Percentiles rank a stretch among this genome's conserved stretches.
phyloP scores from a whole-genome alignment of 805 yeast genomes.

The Cyberlindnera veronae region DNA sequence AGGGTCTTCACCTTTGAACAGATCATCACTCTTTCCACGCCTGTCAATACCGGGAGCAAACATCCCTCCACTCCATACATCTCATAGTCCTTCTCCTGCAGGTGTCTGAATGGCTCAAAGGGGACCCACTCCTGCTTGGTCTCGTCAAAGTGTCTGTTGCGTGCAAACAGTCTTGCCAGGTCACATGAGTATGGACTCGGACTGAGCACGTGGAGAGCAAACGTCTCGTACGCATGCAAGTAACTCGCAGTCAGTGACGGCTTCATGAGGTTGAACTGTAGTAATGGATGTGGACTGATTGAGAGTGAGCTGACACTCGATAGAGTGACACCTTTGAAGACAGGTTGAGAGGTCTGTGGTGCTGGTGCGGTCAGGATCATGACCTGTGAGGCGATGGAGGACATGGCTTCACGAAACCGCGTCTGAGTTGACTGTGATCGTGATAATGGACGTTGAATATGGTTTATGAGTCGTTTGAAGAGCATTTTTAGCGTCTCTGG shows the following conservation, averaged over 20 bases:
- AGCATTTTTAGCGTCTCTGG: too few relatives aligned
- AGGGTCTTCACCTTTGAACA: conserved; percentile 54
- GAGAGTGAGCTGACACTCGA: conserved; percentile 85
- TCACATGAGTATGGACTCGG: conserved; percentile 53
- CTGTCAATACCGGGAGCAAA: conserved; percentile 48
- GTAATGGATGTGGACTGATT: conserved; percentile 68
- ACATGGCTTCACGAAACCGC: conserved; percentile 38
- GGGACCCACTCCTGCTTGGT: conserved; percentile 24
- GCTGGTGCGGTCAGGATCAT: conserved; percentile 56
- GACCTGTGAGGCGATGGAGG: conserved; percentile 48
- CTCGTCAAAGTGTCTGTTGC: conserved; percentile 39
- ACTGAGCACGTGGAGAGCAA: conserved; percentile 75
- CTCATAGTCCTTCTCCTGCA: conserved; percentile 33
- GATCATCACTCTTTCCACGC: conserved; percentile 57
- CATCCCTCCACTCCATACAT: conserved; percentile 26
- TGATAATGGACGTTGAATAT: too few relatives aligned
- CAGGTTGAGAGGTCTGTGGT: conserved; percentile 17
- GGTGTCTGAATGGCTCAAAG: conserved; percentile 47
- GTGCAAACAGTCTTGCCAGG: conserved; percentile 66
- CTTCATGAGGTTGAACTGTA: conserved; percentile 81
- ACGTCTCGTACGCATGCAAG: conserved; percentile 51
- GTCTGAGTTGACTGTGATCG: conserved; percentile 10
- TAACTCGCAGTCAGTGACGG: conserved; percentile 79
- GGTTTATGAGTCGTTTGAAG: too few relatives aligned
- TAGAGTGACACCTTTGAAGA: conserved; percentile 71